phyloP scores from a whole-genome alignment of 208 protist genomes.

The Leishmania lainsoni region DNA sequence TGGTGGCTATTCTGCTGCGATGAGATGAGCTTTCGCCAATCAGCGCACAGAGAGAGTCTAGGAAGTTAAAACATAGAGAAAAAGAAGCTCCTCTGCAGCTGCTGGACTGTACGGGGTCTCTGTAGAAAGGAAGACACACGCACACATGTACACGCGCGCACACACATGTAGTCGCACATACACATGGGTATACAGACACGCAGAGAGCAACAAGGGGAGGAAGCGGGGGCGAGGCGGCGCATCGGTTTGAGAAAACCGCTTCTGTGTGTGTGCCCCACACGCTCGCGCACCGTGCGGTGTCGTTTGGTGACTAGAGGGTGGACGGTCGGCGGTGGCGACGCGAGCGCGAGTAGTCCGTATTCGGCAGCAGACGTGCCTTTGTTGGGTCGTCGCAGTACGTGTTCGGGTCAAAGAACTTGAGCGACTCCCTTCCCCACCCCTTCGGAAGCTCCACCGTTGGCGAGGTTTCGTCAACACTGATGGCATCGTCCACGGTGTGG shows the following conservation, averaged over 20 bases:
- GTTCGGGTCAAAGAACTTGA: constrained; percentile 75
- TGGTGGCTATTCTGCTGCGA: background rate
- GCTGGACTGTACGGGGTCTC: constrained; percentile 1
- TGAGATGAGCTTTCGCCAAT: background rate
- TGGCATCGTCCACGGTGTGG: constrained; percentile 35
- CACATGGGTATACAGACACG: background rate
- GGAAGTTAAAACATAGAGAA: constrained; percentile 19
- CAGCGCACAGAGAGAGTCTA: constrained; percentile 1
- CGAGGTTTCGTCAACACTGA: constrained; percentile 33
- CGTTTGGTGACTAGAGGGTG: background rate
- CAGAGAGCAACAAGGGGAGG: background rate
- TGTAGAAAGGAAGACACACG: background rate
- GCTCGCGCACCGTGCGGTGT: background rate
- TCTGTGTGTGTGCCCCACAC: too few relatives aligned
- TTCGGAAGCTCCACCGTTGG: constrained; percentile 38
- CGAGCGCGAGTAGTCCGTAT: constrained; percentile 22
- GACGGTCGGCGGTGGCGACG: constrained; percentile 18
- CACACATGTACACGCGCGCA: background rate
- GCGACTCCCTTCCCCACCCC: constrained; percentile 76
- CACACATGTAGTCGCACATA: background rate
- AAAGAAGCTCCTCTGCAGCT: background rate
- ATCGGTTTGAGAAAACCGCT: background rate
- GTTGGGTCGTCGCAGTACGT: constrained; percentile 78
- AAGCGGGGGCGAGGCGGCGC: background rate
- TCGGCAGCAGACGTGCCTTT: constrained; percentile 53